A percentile compares a stretch with the other conserved stretches of the same genome.
These are phyloP conservation scores for Solanum lignicaule DNA, from an alignment of 257 asterid genomes.

Conservation along the genomic window DNA sequence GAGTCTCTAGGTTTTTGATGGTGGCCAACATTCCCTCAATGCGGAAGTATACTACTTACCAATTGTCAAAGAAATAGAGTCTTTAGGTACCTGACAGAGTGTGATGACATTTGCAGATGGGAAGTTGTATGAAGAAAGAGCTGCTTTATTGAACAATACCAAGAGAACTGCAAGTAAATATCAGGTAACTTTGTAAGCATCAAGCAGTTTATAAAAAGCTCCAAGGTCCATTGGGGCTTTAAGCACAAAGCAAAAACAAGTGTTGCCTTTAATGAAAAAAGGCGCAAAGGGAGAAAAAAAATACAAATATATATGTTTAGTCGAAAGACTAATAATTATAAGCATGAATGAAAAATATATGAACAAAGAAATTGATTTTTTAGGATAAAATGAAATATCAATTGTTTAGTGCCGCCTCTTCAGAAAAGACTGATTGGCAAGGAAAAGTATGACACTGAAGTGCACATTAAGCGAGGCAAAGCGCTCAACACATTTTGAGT, in stretches of 20 bases:
- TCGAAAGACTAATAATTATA: not conserved
- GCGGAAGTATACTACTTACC: not conserved
- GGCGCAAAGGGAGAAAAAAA: not conserved
- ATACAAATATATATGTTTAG: not conserved
- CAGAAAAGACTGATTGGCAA: not conserved
- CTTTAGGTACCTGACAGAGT: constrained; percentile 63
- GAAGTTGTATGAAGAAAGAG: constrained; percentile 83
- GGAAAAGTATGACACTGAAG: not conserved
- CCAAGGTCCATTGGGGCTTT: not conserved
- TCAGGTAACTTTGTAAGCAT: not conserved
- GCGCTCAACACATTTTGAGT: not conserved
- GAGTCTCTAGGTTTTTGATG: not conserved
- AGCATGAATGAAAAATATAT: not conserved
- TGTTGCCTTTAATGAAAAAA: not conserved
- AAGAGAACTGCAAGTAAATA: constrained; percentile 62
- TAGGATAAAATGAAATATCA: not conserved
- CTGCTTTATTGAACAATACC: constrained; percentile 91
- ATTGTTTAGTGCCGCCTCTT: not conserved
- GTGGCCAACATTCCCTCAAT: not conserved
- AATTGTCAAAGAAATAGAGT: not conserved
- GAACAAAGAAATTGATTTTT: not conserved
- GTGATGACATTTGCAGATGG: constrained; percentile 92
- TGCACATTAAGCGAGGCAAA: not conserved
- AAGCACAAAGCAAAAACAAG: not conserved
- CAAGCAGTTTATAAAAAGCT: not conserved